Base-by-base conservation (phyloP, 331 rosid genomes). In the Arachis monticola region DNA sequence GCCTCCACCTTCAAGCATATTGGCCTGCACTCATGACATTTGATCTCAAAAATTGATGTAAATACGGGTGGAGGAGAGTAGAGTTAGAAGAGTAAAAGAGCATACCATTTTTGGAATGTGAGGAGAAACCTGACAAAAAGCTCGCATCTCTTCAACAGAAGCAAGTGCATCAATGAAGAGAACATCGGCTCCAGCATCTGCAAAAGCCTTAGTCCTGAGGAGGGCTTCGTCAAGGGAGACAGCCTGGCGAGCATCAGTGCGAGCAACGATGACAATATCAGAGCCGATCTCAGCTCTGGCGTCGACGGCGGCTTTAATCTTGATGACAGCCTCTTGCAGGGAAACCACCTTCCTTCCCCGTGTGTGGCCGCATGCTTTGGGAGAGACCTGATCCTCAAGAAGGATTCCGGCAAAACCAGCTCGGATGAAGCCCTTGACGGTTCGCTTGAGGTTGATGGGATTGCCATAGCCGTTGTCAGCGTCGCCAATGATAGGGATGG, bases 1-100 rank as follows among this genome's bases (percentile, higher is more conserved):
- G 44, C 96, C 98, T 44, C 97, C 98, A 78, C 98, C 98, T 90
- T 93, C 97, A 70, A 93, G 97, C 98, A 93, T 91, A 85, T 89
- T 93, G 59, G 97, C 98, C 98, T 91, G 77, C 80, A 83, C 58
- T 38, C 30, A 1, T 27, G 30, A 27, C 30, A 27, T 27, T 27
- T 27, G 30, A 27, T 27, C 30, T 27, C 30, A 27, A 27, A 27
- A 27, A 27, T 27, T 27, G 30, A 27, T 27, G 30, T 27, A 27
- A 27, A 27, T 27, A 27, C 30, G 30, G 30, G 30, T 27, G 30
- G 30, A 27, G 30, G 30, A 27, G 30, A 27, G 30, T 1, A 27
- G 30, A 27, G 30, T 27, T 27, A 27, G 30, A 27, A 27, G 11
- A 4, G 44, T 46, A 6, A 60, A 3, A 41, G 69, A 44, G 61